Evolutionary conservation across 2,329 filamentous ascomycete genomes (phyloP), one percentile per base, ranked within the genome.

Genomic region (Orbilia oligospora): DNA sequence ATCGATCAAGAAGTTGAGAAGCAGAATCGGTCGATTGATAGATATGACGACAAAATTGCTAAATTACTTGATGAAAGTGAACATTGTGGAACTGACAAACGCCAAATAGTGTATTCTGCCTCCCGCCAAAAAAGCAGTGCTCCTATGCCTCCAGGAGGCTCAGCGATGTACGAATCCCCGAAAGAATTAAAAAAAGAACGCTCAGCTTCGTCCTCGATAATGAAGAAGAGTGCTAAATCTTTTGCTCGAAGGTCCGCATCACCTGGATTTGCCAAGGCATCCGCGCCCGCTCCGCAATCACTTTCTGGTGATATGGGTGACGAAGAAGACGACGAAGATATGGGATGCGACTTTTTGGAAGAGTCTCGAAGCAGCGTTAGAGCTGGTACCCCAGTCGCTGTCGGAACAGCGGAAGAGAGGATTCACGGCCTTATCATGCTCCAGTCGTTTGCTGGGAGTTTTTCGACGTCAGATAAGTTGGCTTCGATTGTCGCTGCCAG

Each of bases 401-500:
- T 56, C 44, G 30, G 38, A 5, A 78, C 63, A 5, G 51, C 75
- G 2, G 75, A 78, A 8, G 53, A 78, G 46, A 68, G 75, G 24
- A 72, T 78, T 14, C 75, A 78, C 38, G 66, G 53, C 5, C 63
- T 72, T 36, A 78, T 78, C 48, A 78, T 78, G 75, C 44, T 78
- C 22, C 75, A 78, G 27, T 71, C 75, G 6, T 78, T 78, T 33
- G 24, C 75, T n/a, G 75, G 75, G 20, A 68, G 61, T 24, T 78
- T 78, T 22, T 18, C n/a, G 9, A 18, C 56, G 0, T 38, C 27
- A 10, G 38, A 56, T 9, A 20, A 49, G 3, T 33, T 78, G n/a
- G 27, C 44, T 16, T 56, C 48, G 5, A 56, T 78, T 30, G 58
- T 78, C 20, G 36, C 44, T 8, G 64, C 33, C 5, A 78, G 75